Conservation (phyloP, 2,329 filamentous ascomycete genomes). For the Xylaria sp. region DNA sequence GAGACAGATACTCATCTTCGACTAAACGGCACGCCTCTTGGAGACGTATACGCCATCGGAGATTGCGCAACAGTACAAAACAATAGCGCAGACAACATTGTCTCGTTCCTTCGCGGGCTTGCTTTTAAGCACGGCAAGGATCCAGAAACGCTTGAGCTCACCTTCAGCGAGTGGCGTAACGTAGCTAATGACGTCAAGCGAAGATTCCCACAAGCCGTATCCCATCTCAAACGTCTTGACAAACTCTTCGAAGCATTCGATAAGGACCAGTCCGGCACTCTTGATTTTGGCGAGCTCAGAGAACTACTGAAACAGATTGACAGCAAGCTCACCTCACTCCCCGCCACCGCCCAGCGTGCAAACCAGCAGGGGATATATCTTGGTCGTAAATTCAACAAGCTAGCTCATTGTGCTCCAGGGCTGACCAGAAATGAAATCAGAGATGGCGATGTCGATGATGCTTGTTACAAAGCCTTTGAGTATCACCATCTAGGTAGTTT, state of each 20-base stretch:
- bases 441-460: conserved; percentile 91
- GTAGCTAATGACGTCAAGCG: conserved; percentile 86
- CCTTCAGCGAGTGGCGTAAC: conserved; percentile 87
- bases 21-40: conserved; percentile 85
- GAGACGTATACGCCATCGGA: conserved; percentile 95
- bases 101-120: conserved; percentile 87
- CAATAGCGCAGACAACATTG: conserved; percentile 91
- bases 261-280: conserved; percentile 89
- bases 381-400: conserved; percentile 91
- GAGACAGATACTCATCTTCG: conserved; percentile 96
- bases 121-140: conserved; percentile 94
- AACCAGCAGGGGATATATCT: conserved; percentile 97
- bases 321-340: conserved; percentile 90
- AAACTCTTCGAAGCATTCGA: conserved; percentile 93
- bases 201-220: conserved; percentile 89
- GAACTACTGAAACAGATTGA: conserved; percentile 94
- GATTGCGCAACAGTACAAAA: conserved; percentile 98
- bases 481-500: conserved; percentile 92
- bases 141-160: conserved; percentile 86
- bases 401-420: conserved; percentile 80
- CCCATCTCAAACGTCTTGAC: conserved; percentile 89
- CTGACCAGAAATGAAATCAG: conserved; percentile 82
- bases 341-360: conserved; percentile 94
- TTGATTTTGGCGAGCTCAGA: conserved; percentile 91
- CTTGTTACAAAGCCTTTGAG: conserved; percentile 93